Evolutionary conservation across 495 filamentous ascomycete species (phyloP), one percentile per base, ranked within the genome.

Genomic region (Letharia lupina): DNA sequence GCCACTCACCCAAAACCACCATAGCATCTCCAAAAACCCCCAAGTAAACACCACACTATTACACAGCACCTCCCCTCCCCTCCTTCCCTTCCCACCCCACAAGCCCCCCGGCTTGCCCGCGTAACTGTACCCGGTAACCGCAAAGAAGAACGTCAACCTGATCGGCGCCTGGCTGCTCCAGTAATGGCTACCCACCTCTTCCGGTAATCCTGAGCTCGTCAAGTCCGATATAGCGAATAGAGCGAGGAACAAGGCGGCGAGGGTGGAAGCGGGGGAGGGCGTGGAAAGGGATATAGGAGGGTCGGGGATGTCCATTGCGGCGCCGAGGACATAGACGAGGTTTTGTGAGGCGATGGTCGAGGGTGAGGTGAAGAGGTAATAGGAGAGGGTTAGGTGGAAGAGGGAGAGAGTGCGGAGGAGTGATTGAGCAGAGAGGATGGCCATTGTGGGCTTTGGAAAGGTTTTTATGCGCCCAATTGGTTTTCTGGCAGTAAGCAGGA

Each of bases 1-100:
- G n/a, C 23, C n/a, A 77, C 80, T 63, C 73, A 90, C 87, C 90
- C 91, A 96, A 73, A 95, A 90, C 91, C 91, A 96, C 62, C 83
- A 82, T 71, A 91, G 78, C 76, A 91, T 87, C 79, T 96, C 91
- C 76, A 94, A 73, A 72, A 95, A 92, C 18, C 83, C 85, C 77
- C 88, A 95, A 0, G 89, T 87, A 71, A 96, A 95, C 15, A 94
- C 85, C 10, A 93, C 80, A 37, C 88, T 75, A 71, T 91, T 93
- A 77, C 90, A 89, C 72, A 94, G 71, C 44, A 86, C 83, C 65
- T 84, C 69, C 28, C 57, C 60, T 12, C 65, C 69, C 72, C 64
- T 63, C 72, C 62, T 31, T 66, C 23, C 58, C 78, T 76, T 65
- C 71, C 44, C 62, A 28, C 66, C 50, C 15, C 28, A 39, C 44